A percentile compares a stretch with the other conserved stretches of the same genome.
Conservation (phyloP, 2,329 filamentous ascomycete species). For the Orbilia javanica region DNA sequence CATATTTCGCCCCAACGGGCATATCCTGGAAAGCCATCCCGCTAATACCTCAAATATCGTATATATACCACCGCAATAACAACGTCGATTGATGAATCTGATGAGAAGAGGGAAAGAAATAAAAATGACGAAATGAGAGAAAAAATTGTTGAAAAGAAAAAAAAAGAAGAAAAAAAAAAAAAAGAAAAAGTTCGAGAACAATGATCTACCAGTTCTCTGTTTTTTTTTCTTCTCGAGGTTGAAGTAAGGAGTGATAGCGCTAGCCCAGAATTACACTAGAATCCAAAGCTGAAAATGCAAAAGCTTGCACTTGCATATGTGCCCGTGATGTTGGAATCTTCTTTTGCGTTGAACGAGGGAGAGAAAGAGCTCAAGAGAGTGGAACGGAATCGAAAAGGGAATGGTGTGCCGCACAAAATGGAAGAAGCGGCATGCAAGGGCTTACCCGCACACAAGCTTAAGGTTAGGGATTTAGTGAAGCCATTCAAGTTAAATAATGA, state of each 20-base stretch:
- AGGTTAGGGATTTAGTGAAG: constrained; percentile 6
- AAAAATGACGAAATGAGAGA: neutral
- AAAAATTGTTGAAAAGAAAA: neutral
- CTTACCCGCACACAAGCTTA: constrained; percentile 13
- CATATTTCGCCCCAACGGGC: constrained; percentile 45
- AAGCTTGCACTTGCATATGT: constrained; percentile 3
- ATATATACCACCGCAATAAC: neutral
- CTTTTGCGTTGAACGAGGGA: constrained; percentile 3
- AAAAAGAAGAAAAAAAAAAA: neutral
- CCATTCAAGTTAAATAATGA: constrained; percentile 33
- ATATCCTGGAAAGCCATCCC: constrained; percentile 36
- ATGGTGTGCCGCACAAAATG: constrained; percentile 24
- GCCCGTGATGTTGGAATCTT: neutral
- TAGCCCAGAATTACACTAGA: constrained; percentile 17
- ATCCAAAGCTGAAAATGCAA: constrained; percentile 11
- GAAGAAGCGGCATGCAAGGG: constrained; percentile 28
- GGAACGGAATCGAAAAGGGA: constrained; percentile 3
- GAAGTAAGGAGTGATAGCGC: constrained; percentile 1
- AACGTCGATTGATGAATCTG: neutral
- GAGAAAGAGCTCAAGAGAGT: neutral
- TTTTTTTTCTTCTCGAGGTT: neutral
- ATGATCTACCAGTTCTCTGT: constrained; percentile 25
- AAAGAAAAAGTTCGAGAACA: constrained; percentile 5
- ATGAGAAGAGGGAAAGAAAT: too few relatives aligned
- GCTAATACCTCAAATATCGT: neutral